Evolutionary conservation across 148 eudicot species (phyloP).

Genomic region (Cornus florida): DNA sequence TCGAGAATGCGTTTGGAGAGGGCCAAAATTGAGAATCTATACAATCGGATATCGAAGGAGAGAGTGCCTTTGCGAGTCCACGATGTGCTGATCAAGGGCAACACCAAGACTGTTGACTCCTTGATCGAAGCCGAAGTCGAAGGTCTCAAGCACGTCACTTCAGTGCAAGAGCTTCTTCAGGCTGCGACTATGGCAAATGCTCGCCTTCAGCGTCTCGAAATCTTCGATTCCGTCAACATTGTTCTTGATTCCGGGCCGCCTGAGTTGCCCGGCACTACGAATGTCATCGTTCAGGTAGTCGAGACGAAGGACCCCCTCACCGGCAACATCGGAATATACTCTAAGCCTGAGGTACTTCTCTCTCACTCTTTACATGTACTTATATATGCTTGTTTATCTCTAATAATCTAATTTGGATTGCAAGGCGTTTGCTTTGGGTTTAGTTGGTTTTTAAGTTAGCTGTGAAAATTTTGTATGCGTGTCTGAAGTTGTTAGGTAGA

Average conservation of each 20-base stretch:
- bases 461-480: no score
- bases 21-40: constrained; percentile 38
- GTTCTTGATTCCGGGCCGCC: constrained; percentile 76
- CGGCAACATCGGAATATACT: constrained; percentile 63
- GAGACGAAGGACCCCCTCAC: constrained; percentile 58
- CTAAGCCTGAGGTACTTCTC: constrained; percentile 74
- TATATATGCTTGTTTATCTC: background rate
- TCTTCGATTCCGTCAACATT: constrained; percentile 70
- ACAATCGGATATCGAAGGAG: constrained; percentile 36
- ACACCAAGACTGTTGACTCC: constrained; percentile 55
- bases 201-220: constrained; percentile 45
- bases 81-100: constrained; percentile 66
- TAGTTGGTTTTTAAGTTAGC: background rate
- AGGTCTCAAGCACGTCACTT: constrained; percentile 39
- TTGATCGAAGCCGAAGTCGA: constrained; percentile 68
- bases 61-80: constrained; percentile 58
- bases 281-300: constrained; percentile 64
- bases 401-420: background rate
- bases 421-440: background rate
- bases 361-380: background rate
- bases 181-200: constrained; percentile 56
- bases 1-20: constrained; percentile 24
- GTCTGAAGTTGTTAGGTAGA: no score
- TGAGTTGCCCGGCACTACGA: constrained; percentile 73
- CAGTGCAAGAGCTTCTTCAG: constrained; percentile 66